Conservation (phyloP, 805 yeast genomes). For the Yueomyces sp. region DNA sequence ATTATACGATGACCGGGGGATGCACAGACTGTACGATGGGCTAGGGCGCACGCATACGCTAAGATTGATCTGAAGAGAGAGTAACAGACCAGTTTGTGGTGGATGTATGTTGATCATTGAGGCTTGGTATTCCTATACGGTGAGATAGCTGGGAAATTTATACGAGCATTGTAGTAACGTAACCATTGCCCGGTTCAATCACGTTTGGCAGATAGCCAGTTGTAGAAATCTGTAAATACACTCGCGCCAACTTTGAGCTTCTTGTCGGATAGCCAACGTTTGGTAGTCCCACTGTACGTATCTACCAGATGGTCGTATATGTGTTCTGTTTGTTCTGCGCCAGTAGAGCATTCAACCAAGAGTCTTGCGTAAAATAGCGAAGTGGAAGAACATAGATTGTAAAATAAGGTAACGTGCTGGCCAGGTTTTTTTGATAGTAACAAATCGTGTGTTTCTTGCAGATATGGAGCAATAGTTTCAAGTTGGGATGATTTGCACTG, state of each 20-base stretch:
- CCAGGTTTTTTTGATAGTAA: conserved; percentile 25
- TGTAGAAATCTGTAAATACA: conserved; percentile 63
- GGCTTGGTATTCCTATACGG: too few species aligned
- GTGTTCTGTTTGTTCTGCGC: conserved; percentile 22
- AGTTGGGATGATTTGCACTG: not conserved
- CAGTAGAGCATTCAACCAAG: conserved; percentile 24
- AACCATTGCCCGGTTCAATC: not conserved
- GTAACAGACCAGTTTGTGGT: too few species aligned
- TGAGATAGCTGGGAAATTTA: too few species aligned
- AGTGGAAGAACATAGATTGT: conserved; percentile 44
- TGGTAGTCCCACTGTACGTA: conserved; percentile 41
- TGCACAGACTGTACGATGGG: too few species aligned
- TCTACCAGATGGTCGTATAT: conserved; percentile 35
- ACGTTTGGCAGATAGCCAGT: conserved; percentile 52
- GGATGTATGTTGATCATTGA: too few species aligned
- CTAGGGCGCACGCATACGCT: too few species aligned
- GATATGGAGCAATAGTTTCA: conserved; percentile 1
- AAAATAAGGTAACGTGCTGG: conserved; percentile 25
- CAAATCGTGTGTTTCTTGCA: conserved; percentile 31
- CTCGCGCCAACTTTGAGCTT: conserved; percentile 16
- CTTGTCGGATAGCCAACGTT: conserved; percentile 38
- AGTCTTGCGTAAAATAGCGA: conserved; percentile 45
- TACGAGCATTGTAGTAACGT: too few species aligned
- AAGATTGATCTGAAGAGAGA: too few species aligned
- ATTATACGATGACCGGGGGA: too few species aligned